phyloP scores from a whole-genome alignment of 1,284 basidiomycete genomes.

The Marasmius sp. region DNA sequence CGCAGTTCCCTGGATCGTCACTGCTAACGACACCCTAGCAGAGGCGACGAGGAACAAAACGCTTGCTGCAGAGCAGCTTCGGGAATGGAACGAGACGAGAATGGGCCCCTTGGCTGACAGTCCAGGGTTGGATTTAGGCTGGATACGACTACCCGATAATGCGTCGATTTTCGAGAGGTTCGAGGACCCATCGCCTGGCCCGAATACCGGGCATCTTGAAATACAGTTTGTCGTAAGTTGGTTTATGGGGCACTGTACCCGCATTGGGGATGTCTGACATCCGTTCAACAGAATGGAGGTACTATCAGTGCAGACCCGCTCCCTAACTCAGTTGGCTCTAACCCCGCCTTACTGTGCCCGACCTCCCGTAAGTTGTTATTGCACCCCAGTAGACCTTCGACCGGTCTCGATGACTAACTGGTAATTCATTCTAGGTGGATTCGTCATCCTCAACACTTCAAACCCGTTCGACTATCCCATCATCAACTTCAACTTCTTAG shows the following conservation, averaged over 20 bases:
- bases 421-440: slow-evolving; percentile 12
- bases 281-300: neutral
- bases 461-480: slow-evolving; percentile 19
- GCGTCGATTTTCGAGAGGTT: slow-evolving; percentile 9
- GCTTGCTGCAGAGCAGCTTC: slow-evolving; percentile 1
- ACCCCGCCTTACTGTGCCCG: slow-evolving; percentile 27
- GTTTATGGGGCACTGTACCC: neutral
- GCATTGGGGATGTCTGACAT: too few species aligned
- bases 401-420: neutral
- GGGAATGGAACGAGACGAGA: slow-evolving; percentile 5
- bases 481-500: slow-evolving; percentile 19
- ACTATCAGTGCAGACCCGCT: neutral
- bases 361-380: slow-evolving; percentile 29
- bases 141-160: slow-evolving; percentile 16
- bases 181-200: slow-evolving; percentile 17
- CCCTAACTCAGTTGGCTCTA: slow-evolving; percentile 27
- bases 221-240: slow-evolving; percentile 15
- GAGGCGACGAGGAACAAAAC: slow-evolving; percentile 1
- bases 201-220: slow-evolving; percentile 18
- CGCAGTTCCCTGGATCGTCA: slow-evolving; percentile 6
- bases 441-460: slow-evolving; percentile 16
- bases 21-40: slow-evolving; percentile 2
- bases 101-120: slow-evolving; percentile 8
- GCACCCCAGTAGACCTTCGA: neutral
- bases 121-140: slow-evolving; percentile 13